Evolutionary conservation across 1,139 yeast species (phyloP), one percentile per base, ranked within the genome.

Genomic region (Pichia sp.): DNA sequence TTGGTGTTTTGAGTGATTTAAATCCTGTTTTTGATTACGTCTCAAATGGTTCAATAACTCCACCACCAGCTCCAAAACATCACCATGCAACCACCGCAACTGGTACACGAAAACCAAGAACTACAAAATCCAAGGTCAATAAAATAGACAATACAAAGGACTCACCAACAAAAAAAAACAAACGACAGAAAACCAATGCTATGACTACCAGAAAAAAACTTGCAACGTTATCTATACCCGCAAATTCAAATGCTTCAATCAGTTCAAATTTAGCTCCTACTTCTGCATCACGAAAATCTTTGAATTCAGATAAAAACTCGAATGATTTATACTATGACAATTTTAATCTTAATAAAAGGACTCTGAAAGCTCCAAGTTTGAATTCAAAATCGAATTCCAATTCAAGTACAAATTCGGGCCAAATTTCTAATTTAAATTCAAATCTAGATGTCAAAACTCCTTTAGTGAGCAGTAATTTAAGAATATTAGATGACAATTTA

Each of bases 41-140:
- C 39, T 76, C 77, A 45, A 63, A 73, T 16, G 82, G 79, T 52
- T 87, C 89, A 9, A 69, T 78, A 0, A 73, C 70, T 29, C 76
- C 86, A 2, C 92, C 92, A 1, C 92, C 92, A 5, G 88, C 86
- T 6, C 92, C 92, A 6, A 92, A 92, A 36, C 85, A 84, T 59
- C 94, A 85, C 63, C 86, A 79, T 57, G 88, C 90, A 0, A 70
- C 79, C 8, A 78, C 79, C 27, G 64, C 64, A n/a, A 56, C 60
- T 1, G 55, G 61, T 7, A 49, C 53, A 23, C 57, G 59, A 59
- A 59, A 55, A 49, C 49, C 42, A 15, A 39, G 48, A 16, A 15
- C 40, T 12, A 39, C 40, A 16, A 45, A 47, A 32, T 20, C 39
- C 22, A 25, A 35, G 29, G 24, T 41, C 3, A 30, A 35, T 15